Evolutionary conservation across 2,329 filamentous ascomycete species (phyloP), one percentile per base, ranked within the genome.

Genomic region (Aschersonia sp.): DNA sequence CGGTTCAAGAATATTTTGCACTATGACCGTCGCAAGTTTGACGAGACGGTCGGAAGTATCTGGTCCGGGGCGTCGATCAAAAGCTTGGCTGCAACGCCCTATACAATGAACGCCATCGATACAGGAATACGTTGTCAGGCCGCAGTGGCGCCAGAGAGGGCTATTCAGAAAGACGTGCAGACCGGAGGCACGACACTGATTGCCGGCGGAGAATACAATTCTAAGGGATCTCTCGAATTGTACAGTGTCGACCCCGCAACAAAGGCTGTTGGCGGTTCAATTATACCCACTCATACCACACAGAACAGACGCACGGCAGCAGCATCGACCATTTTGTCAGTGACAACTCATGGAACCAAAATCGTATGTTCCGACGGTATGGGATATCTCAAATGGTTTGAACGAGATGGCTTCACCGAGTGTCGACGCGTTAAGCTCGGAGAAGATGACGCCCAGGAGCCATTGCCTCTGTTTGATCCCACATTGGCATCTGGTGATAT

Each of bases 181-280:
- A 12, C 7, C 7, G 12, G 7, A 12, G 32, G 32, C 12, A 38
- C 32, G 40, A 28, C 84, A 0, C 65, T 96, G 30, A 76, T 95
- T 46, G 86, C 88, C 3, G 86, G 85, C 40, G 91, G 89, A 4
- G 86, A 91, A 59, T 96, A 96, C 67, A 94, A 92, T 56, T 87
- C 84, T 32, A 89, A 92, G 62, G 91, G 91, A 1, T 89, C 85
- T 0, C 70, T 97, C 2, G 91, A 97, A 59, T 68, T 95, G n/a
- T 95, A 94, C 61, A 80, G 80, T 10, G 65, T 87, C 30, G 65
- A 54, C 42, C 59, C 54, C 43, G 58, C 48, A 50, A 57, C 52
- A 29, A 54, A 56, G n/a, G 52, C 57, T 52, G 60, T 46, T 40
- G 61, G 51, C 49, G 56, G 47, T 48, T 53, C 46, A 47, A 52